Evolutionary conservation across 208 protist species (phyloP).

Genomic region (Strigomonas oncopelti): DNA sequence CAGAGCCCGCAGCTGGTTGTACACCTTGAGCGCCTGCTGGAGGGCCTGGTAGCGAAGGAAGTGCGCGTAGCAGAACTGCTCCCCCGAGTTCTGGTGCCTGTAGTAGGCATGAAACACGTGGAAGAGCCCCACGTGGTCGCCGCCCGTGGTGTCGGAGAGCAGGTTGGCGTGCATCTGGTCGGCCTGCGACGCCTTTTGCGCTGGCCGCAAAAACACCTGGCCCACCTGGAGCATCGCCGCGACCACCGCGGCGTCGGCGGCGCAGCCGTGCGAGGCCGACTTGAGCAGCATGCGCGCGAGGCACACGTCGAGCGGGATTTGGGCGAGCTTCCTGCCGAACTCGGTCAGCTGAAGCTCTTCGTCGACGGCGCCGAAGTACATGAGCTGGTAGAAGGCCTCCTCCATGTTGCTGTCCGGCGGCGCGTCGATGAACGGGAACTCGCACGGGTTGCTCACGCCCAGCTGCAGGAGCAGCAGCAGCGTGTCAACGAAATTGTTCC

Average conservation of each 20-base stretch:
- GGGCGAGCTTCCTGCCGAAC: constrained; percentile 88
- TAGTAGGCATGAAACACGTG: constrained; percentile 77
- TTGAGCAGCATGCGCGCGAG: constrained; percentile 92
- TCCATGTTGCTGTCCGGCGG: constrained; percentile 86
- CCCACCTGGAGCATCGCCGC: constrained; percentile 86
- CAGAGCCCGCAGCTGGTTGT: constrained; percentile 61
- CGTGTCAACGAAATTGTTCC: constrained; percentile 94
- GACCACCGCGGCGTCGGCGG: constrained; percentile 76
- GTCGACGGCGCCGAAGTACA: constrained; percentile 80
- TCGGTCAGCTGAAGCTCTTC: constrained; percentile 84
- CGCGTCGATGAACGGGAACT: constrained; percentile 98
- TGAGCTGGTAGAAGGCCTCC: constrained; percentile 93
- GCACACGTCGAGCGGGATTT: constrained; percentile 87
- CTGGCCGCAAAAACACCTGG: constrained; percentile 39
- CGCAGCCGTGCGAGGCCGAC: constrained; percentile 62
- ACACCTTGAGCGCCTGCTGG: constrained; percentile 68
- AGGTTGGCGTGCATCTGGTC: constrained; percentile 25
- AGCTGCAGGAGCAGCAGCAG: constrained; percentile 95
- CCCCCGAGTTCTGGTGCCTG: constrained; percentile 18
- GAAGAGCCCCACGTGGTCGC: constrained; percentile 83
- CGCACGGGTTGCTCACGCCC: constrained; percentile 93
- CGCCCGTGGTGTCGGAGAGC: constrained; percentile 26
- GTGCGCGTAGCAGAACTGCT: constrained; percentile 67
- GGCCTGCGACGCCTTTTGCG: constrained; percentile 10
- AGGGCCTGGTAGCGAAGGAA: constrained; percentile 67